Evolutionary conservation across 768 basidiomycete species (phyloP), one percentile per base, ranked within the genome.

Genomic region (Calocera viscosa): DNA sequence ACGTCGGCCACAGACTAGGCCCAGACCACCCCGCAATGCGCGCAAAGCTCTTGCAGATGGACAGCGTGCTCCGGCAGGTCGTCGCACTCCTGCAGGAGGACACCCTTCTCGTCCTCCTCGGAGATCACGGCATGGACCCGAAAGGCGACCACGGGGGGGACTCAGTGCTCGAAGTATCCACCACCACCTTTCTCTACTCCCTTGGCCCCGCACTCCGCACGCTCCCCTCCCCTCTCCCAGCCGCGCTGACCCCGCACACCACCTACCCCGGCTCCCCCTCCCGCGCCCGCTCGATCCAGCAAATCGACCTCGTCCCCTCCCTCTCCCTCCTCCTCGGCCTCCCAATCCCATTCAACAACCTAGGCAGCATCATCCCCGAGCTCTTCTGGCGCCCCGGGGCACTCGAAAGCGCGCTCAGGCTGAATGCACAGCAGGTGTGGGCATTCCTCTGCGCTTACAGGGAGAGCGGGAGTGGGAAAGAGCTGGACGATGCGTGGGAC

Each of bases 91-190:
- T 96, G 67, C 88, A 96, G 65, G 80, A 89, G n/a, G 89, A 95
- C 64, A 98, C 96, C 0, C 79, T 99, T 0, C 81, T 99, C 3
- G 84, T 99, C 66, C 82, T 99, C 1, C 79, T 98, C 0, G 96
- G 96, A 0, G 95, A 99, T 74, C 96, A 98, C 72, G 96, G 96
- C 0, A 98, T 99, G 96, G 94, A 97, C 72, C 80, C 83, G 41
- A 82, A 88, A 24, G 96, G 96, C 1, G 94, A 99, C 71, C 95
- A 98, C 71, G 96, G 96, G 0, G 95, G 96, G 1, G 96, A 97
- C 72, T 87, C 88, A 0, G 78, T 80, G 2, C 82, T 88, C 32
- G 95, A 99, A 73, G 91, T 92, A 0, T 87, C 89, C 12, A 80
- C 92, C 0, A 93, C 83, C 0, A 76, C 95, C 39, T 98, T 95